Percentiles rank a stretch among this genome's conserved stretches.
Conservation (phyloP, 352 stramenopile genomes). For the Discostella stelligera region DNA sequence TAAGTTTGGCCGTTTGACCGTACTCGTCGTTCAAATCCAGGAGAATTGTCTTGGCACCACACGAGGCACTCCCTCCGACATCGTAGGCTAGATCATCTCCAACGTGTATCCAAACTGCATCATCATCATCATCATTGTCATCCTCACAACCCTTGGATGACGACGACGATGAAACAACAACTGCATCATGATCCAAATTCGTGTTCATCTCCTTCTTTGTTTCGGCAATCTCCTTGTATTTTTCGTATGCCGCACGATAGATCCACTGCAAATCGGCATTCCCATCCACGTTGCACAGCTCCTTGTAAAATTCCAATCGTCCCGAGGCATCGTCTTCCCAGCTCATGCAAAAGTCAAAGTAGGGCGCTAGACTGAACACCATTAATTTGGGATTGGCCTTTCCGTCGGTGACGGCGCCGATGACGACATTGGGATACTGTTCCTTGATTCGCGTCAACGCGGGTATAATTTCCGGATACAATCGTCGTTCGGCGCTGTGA, state of each 20-base stretch:
- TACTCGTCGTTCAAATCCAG: conserved; percentile 35
- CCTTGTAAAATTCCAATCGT: conserved; percentile 57
- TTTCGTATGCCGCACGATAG: conserved; percentile 7
- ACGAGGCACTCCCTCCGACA: conserved; percentile 56
- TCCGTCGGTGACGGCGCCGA: conserved; percentile 77
- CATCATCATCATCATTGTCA: not conserved
- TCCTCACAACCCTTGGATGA: not conserved
- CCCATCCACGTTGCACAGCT: conserved; percentile 18
- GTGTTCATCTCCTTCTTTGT: not conserved
- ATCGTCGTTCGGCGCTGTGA: conserved; percentile 53
- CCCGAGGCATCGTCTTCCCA: conserved; percentile 60
- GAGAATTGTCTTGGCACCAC: conserved; percentile 68
- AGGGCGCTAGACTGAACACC: conserved; percentile 39
- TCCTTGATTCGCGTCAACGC: conserved; percentile 45
- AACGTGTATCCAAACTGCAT: conserved; percentile 66
- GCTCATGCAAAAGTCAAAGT: conserved; percentile 77
- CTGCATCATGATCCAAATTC: not conserved
- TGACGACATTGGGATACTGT: conserved; percentile 43
- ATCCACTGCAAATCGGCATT: conserved; percentile 16
- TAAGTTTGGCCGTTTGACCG: not conserved
- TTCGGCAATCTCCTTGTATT: conserved; percentile 11
- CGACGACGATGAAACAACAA: not conserved
- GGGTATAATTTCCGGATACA: conserved; percentile 51
- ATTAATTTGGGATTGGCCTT: conserved; percentile 66
- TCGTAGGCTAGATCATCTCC: conserved; percentile 79